Conservation (phyloP, 257 asterid genomes). For the Salvia hispanica region DNA sequence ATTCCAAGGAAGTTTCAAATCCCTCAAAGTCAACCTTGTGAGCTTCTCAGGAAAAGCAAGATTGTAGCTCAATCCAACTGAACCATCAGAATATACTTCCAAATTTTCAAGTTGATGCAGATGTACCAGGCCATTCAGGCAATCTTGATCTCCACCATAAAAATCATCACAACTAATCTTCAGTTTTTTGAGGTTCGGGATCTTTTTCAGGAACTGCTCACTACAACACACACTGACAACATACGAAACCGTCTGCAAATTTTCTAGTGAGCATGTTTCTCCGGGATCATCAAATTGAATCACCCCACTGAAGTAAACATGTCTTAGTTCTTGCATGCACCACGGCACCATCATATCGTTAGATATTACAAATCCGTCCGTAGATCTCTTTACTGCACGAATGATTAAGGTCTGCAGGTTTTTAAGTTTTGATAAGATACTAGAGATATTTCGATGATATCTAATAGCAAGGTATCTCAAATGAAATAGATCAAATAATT, state of each 20-base stretch:
- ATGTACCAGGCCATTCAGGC: neutral
- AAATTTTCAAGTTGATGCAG: neutral
- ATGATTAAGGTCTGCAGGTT: neutral
- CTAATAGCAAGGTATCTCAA: slow-evolving; percentile 7
- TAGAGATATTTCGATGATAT: neutral
- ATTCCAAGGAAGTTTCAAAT: neutral
- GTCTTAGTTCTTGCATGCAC: neutral
- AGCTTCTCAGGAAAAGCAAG: neutral
- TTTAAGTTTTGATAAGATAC: neutral
- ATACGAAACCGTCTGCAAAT: neutral
- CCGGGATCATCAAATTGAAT: neutral
- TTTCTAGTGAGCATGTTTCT: neutral
- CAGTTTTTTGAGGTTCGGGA: neutral
- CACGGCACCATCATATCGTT: neutral
- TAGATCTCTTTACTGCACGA: neutral
- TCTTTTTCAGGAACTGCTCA: neutral
- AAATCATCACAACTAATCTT: neutral
- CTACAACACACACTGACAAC: neutral
- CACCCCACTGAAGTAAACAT: neutral
- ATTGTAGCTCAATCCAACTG: no score
- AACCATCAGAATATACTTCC: neutral
- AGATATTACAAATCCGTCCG: no score
- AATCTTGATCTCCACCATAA: no score
- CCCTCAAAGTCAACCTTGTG: slow-evolving; percentile 1
- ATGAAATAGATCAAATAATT: neutral